phyloP scores from a whole-genome alignment of 805 yeast genomes.

The Metschnikowia vanudenii region DNA sequence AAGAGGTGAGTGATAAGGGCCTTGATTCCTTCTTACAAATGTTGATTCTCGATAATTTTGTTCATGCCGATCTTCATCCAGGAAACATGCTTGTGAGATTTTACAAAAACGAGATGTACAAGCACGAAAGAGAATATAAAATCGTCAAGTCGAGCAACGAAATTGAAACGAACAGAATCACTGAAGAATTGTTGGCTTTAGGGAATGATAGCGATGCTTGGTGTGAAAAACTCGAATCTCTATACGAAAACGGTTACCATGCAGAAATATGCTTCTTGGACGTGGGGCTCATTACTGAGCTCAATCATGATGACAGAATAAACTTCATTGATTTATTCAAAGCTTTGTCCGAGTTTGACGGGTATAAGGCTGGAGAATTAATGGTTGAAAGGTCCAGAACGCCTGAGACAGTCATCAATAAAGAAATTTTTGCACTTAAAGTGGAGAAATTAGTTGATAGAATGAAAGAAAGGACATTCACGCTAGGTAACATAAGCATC shows the following conservation, averaged over 20 bases:
- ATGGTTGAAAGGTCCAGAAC: slow-evolving; percentile 95
- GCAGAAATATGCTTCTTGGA: slow-evolving; percentile 91
- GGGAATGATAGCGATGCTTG: slow-evolving; percentile 41
- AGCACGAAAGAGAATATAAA: slow-evolving; percentile 43
- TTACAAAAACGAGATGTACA: slow-evolving; percentile 47
- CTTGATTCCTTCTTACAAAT: slow-evolving; percentile 89
- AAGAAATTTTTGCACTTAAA: slow-evolving; percentile 81
- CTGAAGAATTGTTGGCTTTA: slow-evolving; percentile 38
- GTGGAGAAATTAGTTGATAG: slow-evolving; percentile 80
- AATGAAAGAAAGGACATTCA: slow-evolving; percentile 84
- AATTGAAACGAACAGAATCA: slow-evolving; percentile 46
- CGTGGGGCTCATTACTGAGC: slow-evolving; percentile 90
- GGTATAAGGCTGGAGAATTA: slow-evolving; percentile 89
- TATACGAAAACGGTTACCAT: slow-evolving; percentile 59
- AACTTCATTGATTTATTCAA: slow-evolving; percentile 89
- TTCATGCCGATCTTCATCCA: slow-evolving; percentile 96
- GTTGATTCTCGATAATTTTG: slow-evolving; percentile 90
- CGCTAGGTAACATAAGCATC: slow-evolving; percentile 86
- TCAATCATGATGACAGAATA: slow-evolving; percentile 70
- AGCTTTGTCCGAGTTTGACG: slow-evolving; percentile 88
- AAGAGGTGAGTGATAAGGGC: slow-evolving; percentile 73
- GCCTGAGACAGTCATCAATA: slow-evolving; percentile 85
- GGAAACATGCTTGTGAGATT: slow-evolving; percentile 87
- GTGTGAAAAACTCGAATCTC: slow-evolving; percentile 42
- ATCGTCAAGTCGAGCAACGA: slow-evolving; percentile 44